A percentile compares a stretch with the other conserved stretches of the same genome.
phyloP scores from a whole-genome alignment of 2,329 filamentous ascomycete species.

The Thyridium curvatum region DNA sequence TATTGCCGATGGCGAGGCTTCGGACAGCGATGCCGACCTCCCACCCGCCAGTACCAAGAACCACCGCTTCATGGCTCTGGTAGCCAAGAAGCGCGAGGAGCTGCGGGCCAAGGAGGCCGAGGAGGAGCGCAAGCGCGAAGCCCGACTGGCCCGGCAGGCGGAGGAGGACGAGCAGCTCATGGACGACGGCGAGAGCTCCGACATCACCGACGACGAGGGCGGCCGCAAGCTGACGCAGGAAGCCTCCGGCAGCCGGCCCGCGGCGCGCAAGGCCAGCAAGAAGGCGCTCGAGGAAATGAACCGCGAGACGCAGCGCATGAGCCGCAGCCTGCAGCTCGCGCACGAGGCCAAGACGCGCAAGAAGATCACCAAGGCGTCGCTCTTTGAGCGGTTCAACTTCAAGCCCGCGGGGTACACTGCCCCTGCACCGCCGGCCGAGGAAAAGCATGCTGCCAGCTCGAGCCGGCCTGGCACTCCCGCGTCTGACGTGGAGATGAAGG shows the following conservation, averaged over 20 bases:
- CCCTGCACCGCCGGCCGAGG: conserved; percentile 6
- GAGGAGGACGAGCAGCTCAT: conserved; percentile 32
- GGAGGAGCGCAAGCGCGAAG: conserved; percentile 40
- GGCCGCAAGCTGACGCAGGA: conserved; percentile 64
- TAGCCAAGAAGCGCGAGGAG: conserved; percentile 68
- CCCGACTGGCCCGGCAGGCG: conserved; percentile 31
- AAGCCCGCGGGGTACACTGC: conserved; percentile 30
- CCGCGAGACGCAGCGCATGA: conserved; percentile 86
- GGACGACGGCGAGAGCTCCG: conserved; percentile 39
- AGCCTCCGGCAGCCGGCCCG: conserved; percentile 40
- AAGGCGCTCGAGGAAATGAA: conserved; percentile 94
- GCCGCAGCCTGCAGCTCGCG: conserved; percentile 81
- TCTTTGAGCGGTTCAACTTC: conserved; percentile 82
- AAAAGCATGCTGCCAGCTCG: conserved; percentile 43
- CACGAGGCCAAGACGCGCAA: conserved; percentile 89
- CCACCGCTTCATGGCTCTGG: conserved; percentile 62
- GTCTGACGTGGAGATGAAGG: conserved; percentile 43
- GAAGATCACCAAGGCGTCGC: conserved; percentile 75
- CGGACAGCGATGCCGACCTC: conserved; percentile 39
- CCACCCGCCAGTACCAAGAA: conserved; percentile 38
- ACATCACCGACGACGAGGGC: conserved; percentile 55
- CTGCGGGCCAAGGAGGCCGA: conserved; percentile 60
- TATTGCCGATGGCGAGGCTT: conserved; percentile 22
- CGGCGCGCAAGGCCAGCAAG: conserved; percentile 82
- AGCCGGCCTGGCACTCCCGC: conserved; percentile 44